Conservation (phyloP, 805 yeast genomes). For the Kluyveromyces starmeri region DNA sequence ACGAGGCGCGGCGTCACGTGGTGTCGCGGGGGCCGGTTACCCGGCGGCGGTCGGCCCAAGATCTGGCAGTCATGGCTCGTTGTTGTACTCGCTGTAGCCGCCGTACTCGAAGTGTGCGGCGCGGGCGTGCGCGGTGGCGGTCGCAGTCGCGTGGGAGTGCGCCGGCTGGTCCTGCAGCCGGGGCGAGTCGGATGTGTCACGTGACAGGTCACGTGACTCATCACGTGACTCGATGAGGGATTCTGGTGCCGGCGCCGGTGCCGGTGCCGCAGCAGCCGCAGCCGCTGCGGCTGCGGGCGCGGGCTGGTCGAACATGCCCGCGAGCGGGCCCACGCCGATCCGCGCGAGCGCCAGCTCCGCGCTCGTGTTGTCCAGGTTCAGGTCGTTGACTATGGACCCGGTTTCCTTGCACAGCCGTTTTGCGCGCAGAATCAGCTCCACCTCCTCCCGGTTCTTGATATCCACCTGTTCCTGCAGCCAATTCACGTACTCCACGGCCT, state of each 20-base stretch:
- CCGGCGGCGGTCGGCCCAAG: no score
- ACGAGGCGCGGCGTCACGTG: conserved; percentile 53
- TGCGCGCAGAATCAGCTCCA: conserved; percentile 55
- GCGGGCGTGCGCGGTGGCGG: not conserved
- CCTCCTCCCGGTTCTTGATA: conserved; percentile 68
- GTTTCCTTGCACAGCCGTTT: conserved; percentile 42
- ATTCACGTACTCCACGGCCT: conserved; percentile 65
- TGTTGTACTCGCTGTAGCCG: conserved; percentile 31
- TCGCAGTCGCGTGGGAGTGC: not conserved
- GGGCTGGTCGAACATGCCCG: conserved; percentile 26
- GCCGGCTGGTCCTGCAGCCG: not conserved
- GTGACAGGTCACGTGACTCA: not conserved
- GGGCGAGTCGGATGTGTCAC: conserved; percentile 6
- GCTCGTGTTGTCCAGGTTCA: conserved; percentile 53
- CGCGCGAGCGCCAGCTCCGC: conserved; percentile 70
- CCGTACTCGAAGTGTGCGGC: conserved; percentile 28
- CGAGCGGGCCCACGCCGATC: conserved; percentile 77
- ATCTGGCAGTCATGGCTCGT: conserved; percentile 8
- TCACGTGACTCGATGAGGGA: not conserved
- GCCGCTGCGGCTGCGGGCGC: conserved; percentile 1
- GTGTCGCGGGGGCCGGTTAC: not conserved
- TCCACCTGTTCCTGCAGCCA: conserved; percentile 65
- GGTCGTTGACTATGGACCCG: conserved; percentile 34
- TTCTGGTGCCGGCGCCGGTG: not conserved
- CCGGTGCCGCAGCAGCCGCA: not conserved